Conservation (phyloP, 2,329 filamentous ascomycete genomes). For the Aspergillus pseudoviridinutans region DNA sequence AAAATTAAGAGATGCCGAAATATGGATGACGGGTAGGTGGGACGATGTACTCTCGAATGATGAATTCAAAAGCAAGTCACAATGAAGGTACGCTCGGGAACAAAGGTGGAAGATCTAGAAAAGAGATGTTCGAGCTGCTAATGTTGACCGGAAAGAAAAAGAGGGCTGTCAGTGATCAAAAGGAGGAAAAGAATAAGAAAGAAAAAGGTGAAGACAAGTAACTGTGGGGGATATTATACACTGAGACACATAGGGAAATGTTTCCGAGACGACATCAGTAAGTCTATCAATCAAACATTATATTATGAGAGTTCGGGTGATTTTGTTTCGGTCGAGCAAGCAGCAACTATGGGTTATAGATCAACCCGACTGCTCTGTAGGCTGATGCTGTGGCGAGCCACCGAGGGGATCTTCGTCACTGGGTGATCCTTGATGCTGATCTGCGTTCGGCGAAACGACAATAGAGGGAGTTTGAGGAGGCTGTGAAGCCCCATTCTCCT, state of each 20-base stretch:
- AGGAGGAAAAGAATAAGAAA: slow-evolving; percentile 3
- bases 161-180: neutral
- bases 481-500: slow-evolving; percentile 17
- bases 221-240: slow-evolving; percentile 17
- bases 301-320: slow-evolving; percentile 17
- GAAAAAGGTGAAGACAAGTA: neutral
- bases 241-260: slow-evolving; percentile 14
- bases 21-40: slow-evolving; percentile 1
- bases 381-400: slow-evolving; percentile 19
- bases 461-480: slow-evolving; percentile 30
- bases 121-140: neutral
- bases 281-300: slow-evolving; percentile 32
- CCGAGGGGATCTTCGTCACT: slow-evolving; percentile 18
- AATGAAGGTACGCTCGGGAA: neutral
- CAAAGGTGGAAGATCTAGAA: neutral
- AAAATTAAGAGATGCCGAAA: slow-evolving; percentile 2
- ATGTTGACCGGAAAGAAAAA: neutral
- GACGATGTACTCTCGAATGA: slow-evolving; percentile 12
- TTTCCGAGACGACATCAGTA: slow-evolving; percentile 26
- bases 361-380: slow-evolving; percentile 24
- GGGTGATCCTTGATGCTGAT: slow-evolving; percentile 19
- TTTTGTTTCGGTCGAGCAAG: neutral
- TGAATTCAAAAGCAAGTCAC: slow-evolving; percentile 1
- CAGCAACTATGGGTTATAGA: neutral
- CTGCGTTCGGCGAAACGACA: slow-evolving; percentile 29